Base-by-base conservation (phyloP, 192 early-diverging fungal species). In the Podila verticillata region DNA sequence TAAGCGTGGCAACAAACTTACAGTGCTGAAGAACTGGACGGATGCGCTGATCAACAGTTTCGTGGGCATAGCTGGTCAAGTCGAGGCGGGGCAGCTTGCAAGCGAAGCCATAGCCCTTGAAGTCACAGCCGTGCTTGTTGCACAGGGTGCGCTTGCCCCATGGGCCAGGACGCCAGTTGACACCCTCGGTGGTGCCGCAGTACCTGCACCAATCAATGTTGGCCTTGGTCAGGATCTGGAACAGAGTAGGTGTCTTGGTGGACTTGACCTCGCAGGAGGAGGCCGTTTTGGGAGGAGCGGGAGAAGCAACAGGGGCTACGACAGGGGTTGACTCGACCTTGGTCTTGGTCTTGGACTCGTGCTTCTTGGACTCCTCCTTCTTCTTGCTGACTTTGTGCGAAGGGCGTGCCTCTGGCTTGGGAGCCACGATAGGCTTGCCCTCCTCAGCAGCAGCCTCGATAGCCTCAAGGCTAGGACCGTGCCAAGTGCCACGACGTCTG, bases 81-180 rank as follows among this genome's bases (percentile, higher is more conserved):
- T 97, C 93, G 35, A 97, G 86, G 12, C 96, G 90, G 48, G 93
- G 93, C 82, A 93, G 84, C 73, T 95, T 97, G 70, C 92, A 95
- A 0, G 93, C 93, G 75, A 96, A 96, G 17, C 96, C 96, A 74
- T 96, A 97, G 34, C 96, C 96, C 83, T 96, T 96, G 80, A 95
- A 97, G 84, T 96, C 96, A 82, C 96, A 97, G 61, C 96, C 96
- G 79, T 97, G 96, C 84, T 96, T 96, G 83, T 97, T 97, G 93
- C 96, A 97, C 57, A 97, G 82, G 22, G 96, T 95, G 70, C 94
- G 91, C 85, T 96, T 96, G 47, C 96, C 96, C 96, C 96, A 97
- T 48, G 96, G 96, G 3, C 96, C 96, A 19, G 93, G 96, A 32
- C 96, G 90, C 94, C 94, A 92, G 87, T 97, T 93, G 82, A 94